Percentiles rank a stretch among this genome's conserved stretches.
Evolutionary conservation across 1,139 yeast species (phyloP).

Genomic region (Kodamaea plutei): DNA sequence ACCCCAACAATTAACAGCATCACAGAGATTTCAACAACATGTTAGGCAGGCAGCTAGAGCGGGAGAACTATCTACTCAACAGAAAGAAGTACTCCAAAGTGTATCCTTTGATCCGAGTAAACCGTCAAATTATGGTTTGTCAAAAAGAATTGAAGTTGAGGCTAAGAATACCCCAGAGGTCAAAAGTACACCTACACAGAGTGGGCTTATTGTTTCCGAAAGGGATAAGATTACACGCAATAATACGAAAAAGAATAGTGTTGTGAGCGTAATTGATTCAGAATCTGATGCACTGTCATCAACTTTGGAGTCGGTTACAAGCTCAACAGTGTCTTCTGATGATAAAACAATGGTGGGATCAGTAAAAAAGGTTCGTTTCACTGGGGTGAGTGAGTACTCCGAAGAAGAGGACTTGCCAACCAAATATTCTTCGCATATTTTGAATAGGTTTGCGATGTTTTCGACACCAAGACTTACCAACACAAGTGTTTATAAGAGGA

Average conservation of each 20-base stretch:
- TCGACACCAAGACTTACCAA: slow-evolving; percentile 20
- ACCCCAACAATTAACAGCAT: slow-evolving; percentile 26
- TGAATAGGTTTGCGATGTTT: slow-evolving; percentile 44
- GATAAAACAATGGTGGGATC: slow-evolving; percentile 3
- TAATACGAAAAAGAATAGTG: slow-evolving; percentile 32
- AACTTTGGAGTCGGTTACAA: slow-evolving; percentile 9
- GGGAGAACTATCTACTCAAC: slow-evolving; percentile 39
- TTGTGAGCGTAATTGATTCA: slow-evolving; percentile 4
- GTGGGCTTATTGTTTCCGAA: slow-evolving; percentile 5
- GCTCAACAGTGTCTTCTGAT: slow-evolving; percentile 12
- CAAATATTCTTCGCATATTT: slow-evolving; percentile 41
- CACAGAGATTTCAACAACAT: slow-evolving; percentile 40
- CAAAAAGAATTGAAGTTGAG: slow-evolving; percentile 17
- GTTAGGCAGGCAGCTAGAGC: slow-evolving; percentile 37
- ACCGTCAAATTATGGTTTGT: slow-evolving; percentile 28
- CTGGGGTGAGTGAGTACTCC: slow-evolving; percentile 49
- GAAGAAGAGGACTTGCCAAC: slow-evolving; percentile 57
- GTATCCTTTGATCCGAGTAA: slow-evolving; percentile 42
- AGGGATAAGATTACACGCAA: slow-evolving; percentile 32
- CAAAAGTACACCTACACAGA: slow-evolving; percentile 4
- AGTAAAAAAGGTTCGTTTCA: slow-evolving; percentile 47
- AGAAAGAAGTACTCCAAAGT: slow-evolving; percentile 31
- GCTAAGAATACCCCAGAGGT: slow-evolving; percentile 5
- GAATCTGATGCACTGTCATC: slow-evolving; percentile 9
- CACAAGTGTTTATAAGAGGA: slow-evolving; percentile 23